Base-by-base conservation (phyloP, 495 filamentous ascomycete species). In the Lasiosphaeris hirsuta region DNA sequence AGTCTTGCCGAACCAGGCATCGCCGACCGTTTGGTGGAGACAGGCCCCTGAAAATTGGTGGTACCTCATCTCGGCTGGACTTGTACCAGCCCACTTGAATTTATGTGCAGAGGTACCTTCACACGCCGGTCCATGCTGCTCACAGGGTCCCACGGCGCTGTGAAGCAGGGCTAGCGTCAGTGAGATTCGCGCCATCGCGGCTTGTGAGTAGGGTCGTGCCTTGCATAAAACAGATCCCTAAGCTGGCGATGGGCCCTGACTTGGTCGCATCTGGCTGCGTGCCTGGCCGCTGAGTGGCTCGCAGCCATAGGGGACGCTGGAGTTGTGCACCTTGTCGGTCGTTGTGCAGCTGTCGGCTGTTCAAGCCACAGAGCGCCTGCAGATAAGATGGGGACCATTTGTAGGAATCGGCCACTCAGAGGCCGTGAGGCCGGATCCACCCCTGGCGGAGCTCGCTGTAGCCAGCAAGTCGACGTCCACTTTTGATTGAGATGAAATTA, bases 401-500 rank as follows among this genome's bases (percentile, higher is more conserved):
- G n/a, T 13, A 13, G 15, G 7, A 3, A 23, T 10, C 45, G 40
- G 54, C 61, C 61, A 60, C 33, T 64, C 54, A 64, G 23, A 40
- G 38, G 30, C 48, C 17, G 30, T 2, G 30, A 13, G 47, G 8
- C 51, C 11, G 6, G 11, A 49, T 13, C 51, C 10, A 51, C 57
- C 62, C 64, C 57, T 58, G 56, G 14, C 13, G 30, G 49, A 38
- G 39, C 35, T 60, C 43, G 42, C 47, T 9, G 36, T 10, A 14
- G 15, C 46, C 44, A 47, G 49, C 52, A 30, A 30, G 53, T 40
- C 53, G 40, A 49, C 38, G 13, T 62, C 63, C 66, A 58, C 59
- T 67, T 63, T 69, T 69, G 60, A 65, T 67, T 59, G 54, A 64
- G 61, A 57, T 62, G 60, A 68, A 63, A 71, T 71, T 63, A 68